Conservation (phyloP, 139 green algal genomes). For the Chlamydomonas sp. region DNA sequence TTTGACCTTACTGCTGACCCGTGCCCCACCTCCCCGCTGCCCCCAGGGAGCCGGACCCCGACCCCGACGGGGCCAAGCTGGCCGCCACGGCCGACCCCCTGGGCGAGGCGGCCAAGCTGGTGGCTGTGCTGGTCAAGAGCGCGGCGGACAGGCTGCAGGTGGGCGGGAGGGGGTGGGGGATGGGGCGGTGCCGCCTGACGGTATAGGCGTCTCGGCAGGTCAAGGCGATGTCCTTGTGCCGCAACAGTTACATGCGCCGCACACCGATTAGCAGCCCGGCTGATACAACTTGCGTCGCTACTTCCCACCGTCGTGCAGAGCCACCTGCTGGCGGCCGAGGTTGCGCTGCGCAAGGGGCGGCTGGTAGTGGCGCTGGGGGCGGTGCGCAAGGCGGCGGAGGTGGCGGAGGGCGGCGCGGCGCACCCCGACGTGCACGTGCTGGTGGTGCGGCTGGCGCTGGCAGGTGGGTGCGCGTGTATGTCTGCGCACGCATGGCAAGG, state of each 20-base stretch:
- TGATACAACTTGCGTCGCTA: not conserved
- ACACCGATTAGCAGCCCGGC: not conserved
- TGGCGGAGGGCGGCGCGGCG: conserved; percentile 52
- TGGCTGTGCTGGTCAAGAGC: conserved; percentile 77
- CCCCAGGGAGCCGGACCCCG: conserved; percentile 72
- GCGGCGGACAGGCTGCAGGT: conserved; percentile 44
- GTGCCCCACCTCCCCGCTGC: not conserved
- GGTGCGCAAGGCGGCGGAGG: conserved; percentile 64
- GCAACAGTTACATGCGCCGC: conserved; percentile 33
- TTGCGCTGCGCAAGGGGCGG: conserved; percentile 76
- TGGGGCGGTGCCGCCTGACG: conserved; percentile 37
- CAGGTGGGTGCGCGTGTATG: conserved; percentile 10
- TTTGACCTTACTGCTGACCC: not conserved
- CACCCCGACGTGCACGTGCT: conserved; percentile 75
- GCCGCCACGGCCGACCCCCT: conserved; percentile 80
- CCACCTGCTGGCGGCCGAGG: conserved; percentile 71
- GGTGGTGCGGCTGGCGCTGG: conserved; percentile 64
- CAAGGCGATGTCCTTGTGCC: conserved; percentile 21
- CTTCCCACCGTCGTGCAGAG: conserved; percentile 42
- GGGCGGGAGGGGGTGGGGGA: conserved; percentile 52
- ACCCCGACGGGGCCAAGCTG: conserved; percentile 89
- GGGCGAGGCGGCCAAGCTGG: conserved; percentile 87
- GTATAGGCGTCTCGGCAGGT: not conserved
- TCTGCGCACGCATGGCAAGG: not conserved
- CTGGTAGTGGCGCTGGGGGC: conserved; percentile 86